These are phyloP conservation scores for Amphirosellinia nigrospora DNA, from an alignment of 495 filamentous ascomycete species.

Conservation along the genomic window DNA sequence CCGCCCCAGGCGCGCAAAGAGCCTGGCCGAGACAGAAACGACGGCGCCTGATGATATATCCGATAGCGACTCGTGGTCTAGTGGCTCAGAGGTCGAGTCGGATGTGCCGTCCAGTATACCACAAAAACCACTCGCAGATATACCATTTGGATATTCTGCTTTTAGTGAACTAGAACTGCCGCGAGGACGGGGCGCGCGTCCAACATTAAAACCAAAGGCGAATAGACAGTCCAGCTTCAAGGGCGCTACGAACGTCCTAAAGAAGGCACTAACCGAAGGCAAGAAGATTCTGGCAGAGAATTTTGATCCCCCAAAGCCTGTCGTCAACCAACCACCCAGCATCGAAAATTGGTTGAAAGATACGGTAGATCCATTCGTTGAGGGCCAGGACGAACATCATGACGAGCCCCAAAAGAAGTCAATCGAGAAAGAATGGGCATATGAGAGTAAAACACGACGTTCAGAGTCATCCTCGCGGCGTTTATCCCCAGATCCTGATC, in stretches of 20 bases:
- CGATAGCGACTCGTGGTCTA: slow-evolving; percentile 38
- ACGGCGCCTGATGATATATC: slow-evolving; percentile 34
- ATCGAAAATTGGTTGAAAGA: slow-evolving; percentile 80
- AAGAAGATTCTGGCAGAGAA: slow-evolving; percentile 62
- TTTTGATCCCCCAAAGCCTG: slow-evolving; percentile 55
- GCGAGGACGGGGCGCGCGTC: slow-evolving; percentile 48
- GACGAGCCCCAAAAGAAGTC: slow-evolving; percentile 30
- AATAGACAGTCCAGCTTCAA: slow-evolving; percentile 55
- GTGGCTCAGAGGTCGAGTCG: slow-evolving; percentile 36
- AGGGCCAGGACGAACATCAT: slow-evolving; percentile 51
- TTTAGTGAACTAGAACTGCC: slow-evolving; percentile 62
- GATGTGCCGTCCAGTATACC: slow-evolving; percentile 47
- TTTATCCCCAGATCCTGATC: slow-evolving; percentile 21
- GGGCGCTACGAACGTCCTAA: slow-evolving; percentile 59
- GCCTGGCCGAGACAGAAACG: slow-evolving; percentile 31
- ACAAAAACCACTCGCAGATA: slow-evolving; percentile 58
- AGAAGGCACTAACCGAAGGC: slow-evolving; percentile 59
- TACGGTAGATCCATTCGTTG: slow-evolving; percentile 75
- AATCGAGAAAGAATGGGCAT: slow-evolving; percentile 34
- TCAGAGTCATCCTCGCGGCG: slow-evolving; percentile 27
- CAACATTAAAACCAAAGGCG: slow-evolving; percentile 45
- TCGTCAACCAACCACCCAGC: slow-evolving; percentile 57
- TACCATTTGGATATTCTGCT: slow-evolving; percentile 63
- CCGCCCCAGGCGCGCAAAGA: slow-evolving; percentile 26
- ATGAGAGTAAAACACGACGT: slow-evolving; percentile 31